Conservation (phyloP, 495 filamentous ascomycete species). For the Aspergillus affinis region DNA sequence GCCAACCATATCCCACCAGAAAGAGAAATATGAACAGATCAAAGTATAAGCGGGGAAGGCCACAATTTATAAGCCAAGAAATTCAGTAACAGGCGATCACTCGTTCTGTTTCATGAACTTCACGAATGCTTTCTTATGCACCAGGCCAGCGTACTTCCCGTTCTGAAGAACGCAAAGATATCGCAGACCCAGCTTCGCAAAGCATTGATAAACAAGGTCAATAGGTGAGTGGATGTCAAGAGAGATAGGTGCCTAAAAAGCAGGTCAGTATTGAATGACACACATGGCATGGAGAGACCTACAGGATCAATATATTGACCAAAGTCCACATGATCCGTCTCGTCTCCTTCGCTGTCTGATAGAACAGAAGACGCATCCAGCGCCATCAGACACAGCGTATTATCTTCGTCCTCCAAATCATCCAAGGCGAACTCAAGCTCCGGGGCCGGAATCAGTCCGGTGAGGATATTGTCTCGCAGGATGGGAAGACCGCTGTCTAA, state of each 20-base stretch:
- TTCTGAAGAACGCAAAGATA: conserved; percentile 88
- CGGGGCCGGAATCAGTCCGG: conserved; percentile 89
- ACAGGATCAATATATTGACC: conserved; percentile 87
- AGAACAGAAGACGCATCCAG: conserved; percentile 54
- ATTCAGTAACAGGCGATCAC: conserved; percentile 17
- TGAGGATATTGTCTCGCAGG: conserved; percentile 71
- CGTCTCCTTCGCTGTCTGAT: conserved; percentile 48
- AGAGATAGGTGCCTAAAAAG: conserved; percentile 68
- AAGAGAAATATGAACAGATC: background rate
- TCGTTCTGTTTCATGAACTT: conserved; percentile 86
- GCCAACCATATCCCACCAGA: background rate
- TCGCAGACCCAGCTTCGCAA: conserved; percentile 87
- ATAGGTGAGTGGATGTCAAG: conserved; percentile 89
- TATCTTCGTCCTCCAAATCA: conserved; percentile 69
- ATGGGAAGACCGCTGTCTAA: conserved; percentile 91
- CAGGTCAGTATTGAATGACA: background rate
- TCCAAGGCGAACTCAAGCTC: conserved; percentile 95
- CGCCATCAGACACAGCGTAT: conserved; percentile 78
- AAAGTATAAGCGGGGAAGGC: too few relatives aligned
- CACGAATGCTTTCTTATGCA: conserved; percentile 97
- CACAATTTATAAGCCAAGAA: background rate
- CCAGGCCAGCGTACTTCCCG: conserved; percentile 84
- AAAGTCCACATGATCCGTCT: conserved; percentile 61
- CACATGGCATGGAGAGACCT: conserved; percentile 19
- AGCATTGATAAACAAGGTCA: conserved; percentile 95